Evolutionary conservation across 129 eudicot genomes (phyloP).

Genomic region (carrot (Daucus carota)): DH1_v3.0 NC_030387.2:11478501-11479000

Average conservation of each 20-base stretch:
- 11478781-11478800: constrained; percentile 3
- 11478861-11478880: constrained; percentile 1
- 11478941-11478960: background rate
- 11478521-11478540: background rate
- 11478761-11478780: constrained; percentile 9
- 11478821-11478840: constrained; percentile 9
- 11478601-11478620: background rate
- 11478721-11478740: constrained; percentile 15
- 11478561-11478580: background rate
- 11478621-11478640: background rate
- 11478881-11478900: background rate
- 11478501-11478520: background rate
- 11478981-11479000: background rate
- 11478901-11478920: constrained; percentile 7
- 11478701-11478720: background rate
- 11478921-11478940: constrained; percentile 2
- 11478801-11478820: constrained; percentile 5
- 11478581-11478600: background rate
- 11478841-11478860: background rate
- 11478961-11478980: constrained; percentile 3
- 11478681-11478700: constrained; percentile 4
- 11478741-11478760: background rate
- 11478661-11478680: background rate
- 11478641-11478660: background rate
- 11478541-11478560: background rate